phyloP scores from a whole-genome alignment of 352 stramenopile species.

The Phytophthora gonapodyides region DNA sequence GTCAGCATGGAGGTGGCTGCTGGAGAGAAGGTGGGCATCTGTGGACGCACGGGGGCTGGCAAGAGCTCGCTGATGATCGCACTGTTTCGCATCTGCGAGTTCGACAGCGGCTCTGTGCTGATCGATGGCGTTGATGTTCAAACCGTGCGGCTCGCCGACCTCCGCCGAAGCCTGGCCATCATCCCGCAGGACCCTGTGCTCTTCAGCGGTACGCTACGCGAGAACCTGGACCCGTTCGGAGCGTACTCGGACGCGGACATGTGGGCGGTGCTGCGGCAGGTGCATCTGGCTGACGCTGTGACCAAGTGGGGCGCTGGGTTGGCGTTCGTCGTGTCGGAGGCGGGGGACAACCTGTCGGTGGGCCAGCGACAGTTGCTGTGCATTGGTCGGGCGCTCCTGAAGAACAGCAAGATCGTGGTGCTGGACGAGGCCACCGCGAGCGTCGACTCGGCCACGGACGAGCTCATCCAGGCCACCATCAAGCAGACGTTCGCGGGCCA shows the following conservation, averaged over 20 bases:
- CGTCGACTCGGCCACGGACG: slow-evolving; percentile 78
- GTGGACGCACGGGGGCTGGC: slow-evolving; percentile 33
- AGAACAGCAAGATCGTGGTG: slow-evolving; percentile 61
- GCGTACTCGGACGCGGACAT: slow-evolving; percentile 67
- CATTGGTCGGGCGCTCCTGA: slow-evolving; percentile 79
- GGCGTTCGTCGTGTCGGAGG: slow-evolving; percentile 82
- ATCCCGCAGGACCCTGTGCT: slow-evolving; percentile 39
- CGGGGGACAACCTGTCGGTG: slow-evolving; percentile 90
- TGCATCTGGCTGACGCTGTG: slow-evolving; percentile 63
- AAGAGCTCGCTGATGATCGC: slow-evolving; percentile 43
- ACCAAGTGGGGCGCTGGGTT: slow-evolving; percentile 65
- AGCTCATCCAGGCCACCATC: slow-evolving; percentile 60
- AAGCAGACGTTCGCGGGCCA: slow-evolving; percentile 83
- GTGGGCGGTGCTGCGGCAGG: slow-evolving; percentile 50
- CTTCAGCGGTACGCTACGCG: slow-evolving; percentile 84
- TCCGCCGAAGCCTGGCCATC: slow-evolving; percentile 48
- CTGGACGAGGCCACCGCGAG: slow-evolving; percentile 94
- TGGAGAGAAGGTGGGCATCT: slow-evolving; percentile 8
- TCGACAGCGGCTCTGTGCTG: slow-evolving; percentile 61
- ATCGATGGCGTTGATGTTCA: slow-evolving; percentile 87
- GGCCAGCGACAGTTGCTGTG: slow-evolving; percentile 67
- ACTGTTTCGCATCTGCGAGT: slow-evolving; percentile 2
- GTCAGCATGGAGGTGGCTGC: slow-evolving; percentile 20
- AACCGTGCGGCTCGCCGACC: slow-evolving; percentile 27
- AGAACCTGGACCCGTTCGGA: slow-evolving; percentile 90